Percentiles rank a stretch among this genome's conserved stretches.
phyloP scores from a whole-genome alignment of 2,329 filamentous ascomycete species.

The Diplocarpon rosae region DNA sequence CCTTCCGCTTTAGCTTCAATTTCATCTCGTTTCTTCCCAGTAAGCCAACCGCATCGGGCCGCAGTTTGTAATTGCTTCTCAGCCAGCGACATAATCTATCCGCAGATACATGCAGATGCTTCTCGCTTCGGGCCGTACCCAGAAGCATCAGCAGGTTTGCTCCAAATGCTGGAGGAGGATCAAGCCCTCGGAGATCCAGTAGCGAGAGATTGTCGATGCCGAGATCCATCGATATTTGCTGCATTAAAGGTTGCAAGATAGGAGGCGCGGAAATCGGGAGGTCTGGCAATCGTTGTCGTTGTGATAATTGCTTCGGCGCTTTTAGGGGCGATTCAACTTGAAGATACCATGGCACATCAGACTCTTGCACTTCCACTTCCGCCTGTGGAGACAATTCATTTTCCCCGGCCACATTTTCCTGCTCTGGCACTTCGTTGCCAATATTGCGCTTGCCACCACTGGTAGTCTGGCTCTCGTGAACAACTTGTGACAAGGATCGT shows the following conservation, averaged over 20 bases:
- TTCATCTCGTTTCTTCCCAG: conserved; percentile 87
- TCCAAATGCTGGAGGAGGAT: conserved; percentile 79
- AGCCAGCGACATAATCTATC: conserved; percentile 86
- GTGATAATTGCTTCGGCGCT: conserved; percentile 32
- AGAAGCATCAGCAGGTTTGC: conserved; percentile 87
- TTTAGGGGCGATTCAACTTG: conserved; percentile 47
- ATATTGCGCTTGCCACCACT: background rate
- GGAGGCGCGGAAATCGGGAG: conserved; percentile 51
- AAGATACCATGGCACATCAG: conserved; percentile 71
- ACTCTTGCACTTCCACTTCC: conserved; percentile 12
- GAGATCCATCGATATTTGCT: conserved; percentile 72
- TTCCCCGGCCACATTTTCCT: background rate
- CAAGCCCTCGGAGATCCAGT: conserved; percentile 71
- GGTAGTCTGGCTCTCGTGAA: conserved; percentile 1
- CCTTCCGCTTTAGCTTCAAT: conserved; percentile 69
- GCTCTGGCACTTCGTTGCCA: background rate
- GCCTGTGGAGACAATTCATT: conserved; percentile 9
- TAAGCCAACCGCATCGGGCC: conserved; percentile 74
- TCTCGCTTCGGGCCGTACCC: conserved; percentile 81
- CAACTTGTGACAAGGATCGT: conserved; percentile 11
- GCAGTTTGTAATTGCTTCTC: conserved; percentile 57
- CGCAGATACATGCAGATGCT: conserved; percentile 83
- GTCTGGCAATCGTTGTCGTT: conserved; percentile 47
- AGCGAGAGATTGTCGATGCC: conserved; percentile 74
- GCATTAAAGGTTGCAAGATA: conserved; percentile 60